phyloP scores from a whole-genome alignment of 2,329 filamentous ascomycete species.

The Cordyceps cicadae region DNA sequence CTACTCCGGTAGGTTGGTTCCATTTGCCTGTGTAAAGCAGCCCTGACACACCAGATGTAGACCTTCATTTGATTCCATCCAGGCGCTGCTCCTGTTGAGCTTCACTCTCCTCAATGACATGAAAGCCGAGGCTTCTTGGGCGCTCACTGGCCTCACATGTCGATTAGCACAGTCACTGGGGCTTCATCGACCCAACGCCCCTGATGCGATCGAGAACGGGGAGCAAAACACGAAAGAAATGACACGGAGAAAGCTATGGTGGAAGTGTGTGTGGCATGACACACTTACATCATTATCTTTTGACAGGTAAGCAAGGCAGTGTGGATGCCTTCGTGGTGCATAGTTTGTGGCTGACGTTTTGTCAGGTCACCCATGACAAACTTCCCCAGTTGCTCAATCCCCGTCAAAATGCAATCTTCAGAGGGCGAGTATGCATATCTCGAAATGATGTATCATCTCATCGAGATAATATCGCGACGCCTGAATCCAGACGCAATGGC shows the following conservation, averaged over 20 bases:
- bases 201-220: slow-evolving; percentile 37
- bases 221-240: slow-evolving; percentile 44
- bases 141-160: slow-evolving; percentile 54
- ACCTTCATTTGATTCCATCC: slow-evolving; percentile 57
- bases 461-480: slow-evolving; percentile 50
- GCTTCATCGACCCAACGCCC: slow-evolving; percentile 41
- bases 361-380: slow-evolving; percentile 54
- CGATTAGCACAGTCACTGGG: slow-evolving; percentile 58
- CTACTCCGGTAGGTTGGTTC: slow-evolving; percentile 39
- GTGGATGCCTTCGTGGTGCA: no score
- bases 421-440: slow-evolving; percentile 49
- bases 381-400: slow-evolving; percentile 47
- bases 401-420: slow-evolving; percentile 33
- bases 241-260: slow-evolving; percentile 50
- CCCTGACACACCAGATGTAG: slow-evolving; percentile 23
- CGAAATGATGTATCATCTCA: slow-evolving; percentile 58
- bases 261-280: slow-evolving; percentile 61
- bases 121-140: slow-evolving; percentile 63
- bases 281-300: slow-evolving; percentile 58
- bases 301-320: slow-evolving; percentile 42
- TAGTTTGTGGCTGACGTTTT: neutral
- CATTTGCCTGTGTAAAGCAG: neutral
- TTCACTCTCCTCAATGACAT: slow-evolving; percentile 61
- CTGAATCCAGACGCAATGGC: slow-evolving; percentile 47
- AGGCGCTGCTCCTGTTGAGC: slow-evolving; percentile 53